Percentiles rank a stretch among this genome's conserved stretches.
Evolutionary conservation across 2,329 filamentous ascomycete species (phyloP).

Genomic region (Paecilomyces fulvus): DNA sequence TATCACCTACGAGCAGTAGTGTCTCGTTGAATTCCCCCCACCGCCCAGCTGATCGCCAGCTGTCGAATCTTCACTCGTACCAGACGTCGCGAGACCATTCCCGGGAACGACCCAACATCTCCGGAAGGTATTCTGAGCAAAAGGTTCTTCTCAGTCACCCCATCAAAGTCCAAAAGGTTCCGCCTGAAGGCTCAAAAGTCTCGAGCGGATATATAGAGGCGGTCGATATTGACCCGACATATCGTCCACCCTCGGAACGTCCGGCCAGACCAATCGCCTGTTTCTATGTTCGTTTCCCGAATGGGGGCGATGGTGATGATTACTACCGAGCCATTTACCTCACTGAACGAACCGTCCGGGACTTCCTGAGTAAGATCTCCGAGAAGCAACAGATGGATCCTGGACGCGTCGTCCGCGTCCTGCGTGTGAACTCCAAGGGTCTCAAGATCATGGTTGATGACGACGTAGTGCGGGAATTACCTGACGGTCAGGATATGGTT

Average conservation of each 20-base stretch:
- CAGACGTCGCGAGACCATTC: constrained; percentile 13
- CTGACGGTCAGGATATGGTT: constrained; percentile 85
- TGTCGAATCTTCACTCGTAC: constrained; percentile 10
- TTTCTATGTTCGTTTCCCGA: constrained; percentile 65
- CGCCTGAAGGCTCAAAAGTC: constrained; percentile 19
- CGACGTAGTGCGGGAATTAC: constrained; percentile 72
- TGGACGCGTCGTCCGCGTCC: constrained; percentile 58
- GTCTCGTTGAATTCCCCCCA: constrained; percentile 30
- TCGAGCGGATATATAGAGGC: constrained; percentile 83
- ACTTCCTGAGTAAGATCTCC: constrained; percentile 65
- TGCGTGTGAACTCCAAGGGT: constrained; percentile 65
- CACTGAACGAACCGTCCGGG: constrained; percentile 62
- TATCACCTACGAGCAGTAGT: constrained; percentile 34
- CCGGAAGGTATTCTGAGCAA: constrained; percentile 13
- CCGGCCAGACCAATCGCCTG: constrained; percentile 70
- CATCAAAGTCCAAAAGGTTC: constrained; percentile 22
- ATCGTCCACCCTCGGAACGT: constrained; percentile 68
- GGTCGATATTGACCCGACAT: constrained; percentile 77
- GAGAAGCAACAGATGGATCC: constrained; percentile 75
- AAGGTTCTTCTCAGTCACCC: constrained; percentile 16
- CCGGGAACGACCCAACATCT: constrained; percentile 16
- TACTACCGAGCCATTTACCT: constrained; percentile 83
- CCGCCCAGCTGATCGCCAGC: constrained; percentile 12
- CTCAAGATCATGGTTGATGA: constrained; percentile 84
- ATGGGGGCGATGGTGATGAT: constrained; percentile 45